Conservation (phyloP, 2,329 filamentous ascomycete genomes). For the Monosporascus cannonballus region DNA sequence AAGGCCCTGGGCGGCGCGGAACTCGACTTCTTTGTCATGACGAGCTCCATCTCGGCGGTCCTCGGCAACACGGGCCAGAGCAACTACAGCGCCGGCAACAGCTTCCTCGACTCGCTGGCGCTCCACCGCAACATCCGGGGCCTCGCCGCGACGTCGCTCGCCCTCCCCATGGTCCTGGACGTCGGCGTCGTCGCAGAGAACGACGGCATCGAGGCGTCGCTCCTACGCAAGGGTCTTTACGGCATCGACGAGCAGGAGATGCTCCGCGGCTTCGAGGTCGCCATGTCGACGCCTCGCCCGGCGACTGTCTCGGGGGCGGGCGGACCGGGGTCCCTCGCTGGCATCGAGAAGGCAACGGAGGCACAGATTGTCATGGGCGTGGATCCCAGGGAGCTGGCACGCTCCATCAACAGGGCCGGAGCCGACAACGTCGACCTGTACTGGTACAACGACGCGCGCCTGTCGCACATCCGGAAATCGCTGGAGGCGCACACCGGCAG, state of each 20-base stretch:
- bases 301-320: neutral
- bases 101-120: slow-evolving; percentile 25
- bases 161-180: slow-evolving; percentile 25
- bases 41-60: slow-evolving; percentile 24
- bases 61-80: slow-evolving; percentile 25
- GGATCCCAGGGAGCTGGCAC: slow-evolving; percentile 12
- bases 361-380: slow-evolving; percentile 15
- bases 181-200: slow-evolving; percentile 22
- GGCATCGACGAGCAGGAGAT: slow-evolving; percentile 14
- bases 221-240: slow-evolving; percentile 10
- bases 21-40: slow-evolving; percentile 33
- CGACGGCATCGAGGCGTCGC: slow-evolving; percentile 5
- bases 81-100: slow-evolving; percentile 30
- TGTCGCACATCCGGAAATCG: slow-evolving; percentile 14
- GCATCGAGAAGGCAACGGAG: neutral
- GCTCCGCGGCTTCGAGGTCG: slow-evolving; percentile 17
- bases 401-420: slow-evolving; percentile 6
- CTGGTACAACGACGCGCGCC: slow-evolving; percentile 22
- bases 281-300: slow-evolving; percentile 10
- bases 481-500: slow-evolving; percentile 5
- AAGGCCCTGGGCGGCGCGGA: slow-evolving; percentile 4
- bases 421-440: slow-evolving; percentile 12
- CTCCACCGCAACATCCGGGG: slow-evolving; percentile 17
- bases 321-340: neutral
- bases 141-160: slow-evolving; percentile 16